Evolutionary conservation across 164 flowering plant species (phyloP).

Genomic region (Vitis vinifera): ASM3070453v1 NC_081811.1:20970501-20971000

Average conservation of each 20-base stretch:
- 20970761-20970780: slow-evolving; percentile 15
- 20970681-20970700: slow-evolving; percentile 33
- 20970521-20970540: slow-evolving; percentile 82
- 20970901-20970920: too few species aligned
- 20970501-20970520: slow-evolving; percentile 88
- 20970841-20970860: too few species aligned
- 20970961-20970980: too few species aligned
- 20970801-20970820: too few species aligned
- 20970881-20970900: too few species aligned
- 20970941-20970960: too few species aligned
- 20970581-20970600: slow-evolving; percentile 70
- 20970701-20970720: slow-evolving; percentile 64
- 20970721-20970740: slow-evolving; percentile 77
- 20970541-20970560: slow-evolving; percentile 53
- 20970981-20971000: too few species aligned
- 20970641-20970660: slow-evolving; percentile 84
- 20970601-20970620: slow-evolving; percentile 58
- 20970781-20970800: too few species aligned
- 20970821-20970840: too few species aligned
- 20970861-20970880: too few species aligned
- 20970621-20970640: slow-evolving; percentile 54
- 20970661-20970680: slow-evolving; percentile 45
- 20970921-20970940: too few species aligned
- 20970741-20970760: slow-evolving; percentile 57
- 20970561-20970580: slow-evolving; percentile 83